Conservation (phyloP, 2,329 filamentous ascomycete species). For the Aspergillus chevalieri region DNA sequence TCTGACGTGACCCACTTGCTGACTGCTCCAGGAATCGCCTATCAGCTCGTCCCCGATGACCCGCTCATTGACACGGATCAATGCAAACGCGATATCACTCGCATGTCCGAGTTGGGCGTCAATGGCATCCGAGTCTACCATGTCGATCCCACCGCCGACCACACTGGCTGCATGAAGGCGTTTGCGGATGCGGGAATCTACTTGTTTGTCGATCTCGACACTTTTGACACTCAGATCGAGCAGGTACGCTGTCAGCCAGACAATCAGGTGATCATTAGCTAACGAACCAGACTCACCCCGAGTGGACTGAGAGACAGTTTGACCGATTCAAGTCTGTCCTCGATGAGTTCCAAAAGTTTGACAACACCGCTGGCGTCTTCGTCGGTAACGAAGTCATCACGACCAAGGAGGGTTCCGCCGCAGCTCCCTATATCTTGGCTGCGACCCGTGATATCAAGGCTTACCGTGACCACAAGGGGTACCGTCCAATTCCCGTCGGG, state of each 20-base stretch:
- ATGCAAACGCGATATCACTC: slow-evolving; percentile 65
- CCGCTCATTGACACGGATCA: slow-evolving; percentile 70
- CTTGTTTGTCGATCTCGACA: slow-evolving; percentile 70
- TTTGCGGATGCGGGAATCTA: slow-evolving; percentile 79
- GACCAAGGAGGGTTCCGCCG: slow-evolving; percentile 47
- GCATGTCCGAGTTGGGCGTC: slow-evolving; percentile 75
- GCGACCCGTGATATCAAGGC: slow-evolving; percentile 76
- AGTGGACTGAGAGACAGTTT: slow-evolving; percentile 69
- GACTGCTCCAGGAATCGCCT: slow-evolving; percentile 59
- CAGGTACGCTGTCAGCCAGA: slow-evolving; percentile 24
- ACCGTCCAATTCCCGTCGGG: slow-evolving; percentile 75
- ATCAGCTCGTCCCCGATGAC: slow-evolving; percentile 62
- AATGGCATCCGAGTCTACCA: slow-evolving; percentile 88
- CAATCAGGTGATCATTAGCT: background rate
- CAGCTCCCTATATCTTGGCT: slow-evolving; percentile 78
- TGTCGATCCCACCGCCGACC: slow-evolving; percentile 65
- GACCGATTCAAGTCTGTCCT: slow-evolving; percentile 64
- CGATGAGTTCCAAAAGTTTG: slow-evolving; percentile 69
- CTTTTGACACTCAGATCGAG: slow-evolving; percentile 40
- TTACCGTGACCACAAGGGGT: slow-evolving; percentile 67
- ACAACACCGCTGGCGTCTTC: slow-evolving; percentile 79
- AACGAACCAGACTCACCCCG: slow-evolving; percentile 47
- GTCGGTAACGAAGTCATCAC: slow-evolving; percentile 77
- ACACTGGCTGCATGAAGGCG: slow-evolving; percentile 72
- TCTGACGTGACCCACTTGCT: background rate